Percentiles rank a stretch among this genome's conserved stretches.
These are phyloP conservation scores for Fimicolochytrium jonesii DNA, from an alignment of 192 early-diverging fungal genomes.

Conservation along the genomic window DNA sequence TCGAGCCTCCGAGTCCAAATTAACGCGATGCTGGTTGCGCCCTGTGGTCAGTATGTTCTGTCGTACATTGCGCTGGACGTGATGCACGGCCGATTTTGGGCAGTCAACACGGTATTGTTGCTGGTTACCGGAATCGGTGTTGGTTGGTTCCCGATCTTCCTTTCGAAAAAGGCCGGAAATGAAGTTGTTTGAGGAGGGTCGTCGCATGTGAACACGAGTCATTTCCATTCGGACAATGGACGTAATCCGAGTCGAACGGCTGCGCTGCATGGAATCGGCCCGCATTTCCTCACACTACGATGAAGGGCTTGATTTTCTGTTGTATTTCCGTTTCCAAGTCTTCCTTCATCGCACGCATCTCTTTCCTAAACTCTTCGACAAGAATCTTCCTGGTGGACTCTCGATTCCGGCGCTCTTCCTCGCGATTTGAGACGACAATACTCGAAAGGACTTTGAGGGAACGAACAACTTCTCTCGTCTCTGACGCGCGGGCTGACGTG, in stretches of 20 bases:
- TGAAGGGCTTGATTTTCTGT: conserved; percentile 8
- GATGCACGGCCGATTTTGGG: conserved; percentile 15
- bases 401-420: conserved; percentile 3
- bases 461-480: background rate
- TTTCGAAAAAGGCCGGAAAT: background rate
- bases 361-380: background rate
- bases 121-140: background rate
- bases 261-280: background rate
- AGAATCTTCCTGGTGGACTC: background rate
- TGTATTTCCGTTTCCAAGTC: conserved; percentile 1
- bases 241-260: background rate
- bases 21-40: too few species aligned
- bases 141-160: conserved; percentile 4
- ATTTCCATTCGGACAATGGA: background rate
- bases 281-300: conserved; percentile 2
- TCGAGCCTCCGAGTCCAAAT: too few species aligned
- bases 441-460: background rate
- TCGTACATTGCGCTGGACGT: conserved; percentile 12
- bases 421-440: background rate
- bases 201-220: too few species aligned
- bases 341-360: background rate
- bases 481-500: background rate
- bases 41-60: conserved; percentile 15
- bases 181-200: too few species aligned
- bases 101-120: background rate